Conservation (phyloP, 805 yeast species). For the Komagataella pseudopastoris region DNA sequence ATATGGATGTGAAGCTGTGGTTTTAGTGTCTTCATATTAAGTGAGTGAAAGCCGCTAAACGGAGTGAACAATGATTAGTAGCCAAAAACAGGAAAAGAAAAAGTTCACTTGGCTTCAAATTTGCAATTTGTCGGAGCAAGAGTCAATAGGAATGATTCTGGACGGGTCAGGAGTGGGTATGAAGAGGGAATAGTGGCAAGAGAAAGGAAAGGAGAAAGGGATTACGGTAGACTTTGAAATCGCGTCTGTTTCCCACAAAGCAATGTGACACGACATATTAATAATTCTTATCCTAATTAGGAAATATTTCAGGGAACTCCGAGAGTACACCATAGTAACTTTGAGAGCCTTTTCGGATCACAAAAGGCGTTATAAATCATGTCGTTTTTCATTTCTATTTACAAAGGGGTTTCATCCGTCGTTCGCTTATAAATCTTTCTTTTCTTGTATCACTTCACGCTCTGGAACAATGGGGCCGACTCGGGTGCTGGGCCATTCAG, state of each 20-base stretch:
- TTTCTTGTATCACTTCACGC: constrained; percentile 7
- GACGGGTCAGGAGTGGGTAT: not conserved
- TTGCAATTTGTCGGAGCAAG: not conserved
- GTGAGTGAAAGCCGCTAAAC: not conserved
- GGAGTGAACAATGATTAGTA: not conserved
- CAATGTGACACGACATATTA: not conserved
- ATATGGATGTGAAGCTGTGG: not conserved
- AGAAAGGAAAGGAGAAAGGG: not conserved
- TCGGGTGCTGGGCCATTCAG: constrained; percentile 42
- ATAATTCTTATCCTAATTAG: not conserved
- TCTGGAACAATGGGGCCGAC: constrained; percentile 9
- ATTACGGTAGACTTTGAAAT: not conserved
- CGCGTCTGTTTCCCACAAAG: not conserved
- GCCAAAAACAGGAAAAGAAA: not conserved
- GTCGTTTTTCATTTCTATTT: not conserved
- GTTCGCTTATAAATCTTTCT: not conserved
- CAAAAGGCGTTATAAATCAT: not conserved
- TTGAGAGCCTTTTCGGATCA: not conserved
- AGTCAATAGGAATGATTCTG: not conserved
- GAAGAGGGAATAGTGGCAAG: not conserved
- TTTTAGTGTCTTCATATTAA: not conserved
- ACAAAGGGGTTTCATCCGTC: not conserved
- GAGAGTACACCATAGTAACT: not conserved
- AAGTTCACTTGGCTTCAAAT: not conserved
- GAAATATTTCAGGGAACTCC: not conserved